Conservation (phyloP, 2,329 filamentous ascomycete species). For the Colletotrichum melonis region DNA sequence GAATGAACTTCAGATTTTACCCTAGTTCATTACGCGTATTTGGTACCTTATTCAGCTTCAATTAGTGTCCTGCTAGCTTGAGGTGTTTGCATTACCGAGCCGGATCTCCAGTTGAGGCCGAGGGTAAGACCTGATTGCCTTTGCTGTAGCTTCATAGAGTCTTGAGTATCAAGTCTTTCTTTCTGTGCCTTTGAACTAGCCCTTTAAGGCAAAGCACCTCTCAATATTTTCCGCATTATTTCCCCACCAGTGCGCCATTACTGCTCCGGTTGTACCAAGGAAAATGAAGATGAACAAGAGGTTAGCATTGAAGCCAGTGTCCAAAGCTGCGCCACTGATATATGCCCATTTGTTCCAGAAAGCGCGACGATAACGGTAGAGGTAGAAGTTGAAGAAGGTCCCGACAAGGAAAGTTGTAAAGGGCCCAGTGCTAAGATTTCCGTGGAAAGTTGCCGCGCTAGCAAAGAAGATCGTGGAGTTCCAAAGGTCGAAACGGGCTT, state of each 20-base stretch:
- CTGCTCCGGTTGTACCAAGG: conserved; percentile 66
- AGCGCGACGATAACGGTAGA: conserved; percentile 65
- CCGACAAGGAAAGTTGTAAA: conserved; percentile 68
- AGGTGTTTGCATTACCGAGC: background rate
- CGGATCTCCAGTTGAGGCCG: background rate
- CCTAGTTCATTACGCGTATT: background rate
- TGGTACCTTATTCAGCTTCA: background rate
- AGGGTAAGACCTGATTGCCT: background rate
- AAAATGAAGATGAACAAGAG: conserved; percentile 70
- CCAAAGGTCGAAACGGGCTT: conserved; percentile 65
- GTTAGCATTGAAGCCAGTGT: conserved; percentile 72
- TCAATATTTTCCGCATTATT: conserved; percentile 67
- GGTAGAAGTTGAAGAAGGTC: conserved; percentile 69
- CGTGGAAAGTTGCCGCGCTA: conserved; percentile 66
- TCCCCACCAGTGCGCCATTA: conserved; percentile 73
- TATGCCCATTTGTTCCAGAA: conserved; percentile 72
- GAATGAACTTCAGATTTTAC: background rate
- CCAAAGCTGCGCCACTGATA: conserved; percentile 70
- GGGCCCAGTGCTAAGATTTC: conserved; percentile 71
- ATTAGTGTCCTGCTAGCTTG: background rate
- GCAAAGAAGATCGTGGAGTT: conserved; percentile 73
- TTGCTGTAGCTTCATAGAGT: background rate
- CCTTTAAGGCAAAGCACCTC: conserved; percentile 65
- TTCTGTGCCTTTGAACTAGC: background rate
- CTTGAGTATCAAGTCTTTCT: background rate